Evolutionary conservation across 495 filamentous ascomycete species (phyloP), one percentile per base, ranked within the genome.

Genomic region (Podospora pseudoanserina): DNA sequence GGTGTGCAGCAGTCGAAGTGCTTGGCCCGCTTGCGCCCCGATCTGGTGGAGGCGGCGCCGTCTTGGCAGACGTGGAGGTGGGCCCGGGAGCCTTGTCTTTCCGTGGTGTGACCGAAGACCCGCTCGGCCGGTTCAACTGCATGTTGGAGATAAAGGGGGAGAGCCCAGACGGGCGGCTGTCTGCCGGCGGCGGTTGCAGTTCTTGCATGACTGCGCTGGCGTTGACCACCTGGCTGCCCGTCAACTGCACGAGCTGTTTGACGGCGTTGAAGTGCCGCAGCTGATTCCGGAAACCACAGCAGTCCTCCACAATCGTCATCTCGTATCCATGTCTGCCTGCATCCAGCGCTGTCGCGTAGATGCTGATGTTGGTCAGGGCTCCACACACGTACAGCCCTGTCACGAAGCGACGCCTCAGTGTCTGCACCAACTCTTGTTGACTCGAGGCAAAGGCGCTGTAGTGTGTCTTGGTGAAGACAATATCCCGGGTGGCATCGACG

Each of bases 341-440:
- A 73, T 97, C 95, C 60, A 96, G 81, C 26, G 93, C 94, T 2
- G 95, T 99, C 9, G 95, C 95, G 73, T 93, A 95, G 32, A 98
- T 88, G 26, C 93, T 93, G 32, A 92, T 83, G 76, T 97, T 97
- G 16, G 91, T 93, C 49, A 94, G 81, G n/a, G 90, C 86, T 15
- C 95, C 95, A 72, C 93, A 97, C 5, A 99, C 85, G 74, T 91
- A 97, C n/a, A 99, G 78, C 73, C 97, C 90, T 1, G 93, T 97
- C 57, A 97, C 86, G 57, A 99, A 88, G 23, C 87, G 89, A 5
- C 86, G 84, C 54, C 89, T 80, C 26, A 97, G 84, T 18, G 97
- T 83, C 32, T 84, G 83, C 0, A 90, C 90, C 18, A 87, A 87
- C 69, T 87, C 88, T 69, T 86, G 88, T 60, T 76, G 74, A 11